These are phyloP conservation scores for Hypsizygus ulmarius DNA, from an alignment of 1,284 basidiomycete species.

Conservation along the genomic window DNA sequence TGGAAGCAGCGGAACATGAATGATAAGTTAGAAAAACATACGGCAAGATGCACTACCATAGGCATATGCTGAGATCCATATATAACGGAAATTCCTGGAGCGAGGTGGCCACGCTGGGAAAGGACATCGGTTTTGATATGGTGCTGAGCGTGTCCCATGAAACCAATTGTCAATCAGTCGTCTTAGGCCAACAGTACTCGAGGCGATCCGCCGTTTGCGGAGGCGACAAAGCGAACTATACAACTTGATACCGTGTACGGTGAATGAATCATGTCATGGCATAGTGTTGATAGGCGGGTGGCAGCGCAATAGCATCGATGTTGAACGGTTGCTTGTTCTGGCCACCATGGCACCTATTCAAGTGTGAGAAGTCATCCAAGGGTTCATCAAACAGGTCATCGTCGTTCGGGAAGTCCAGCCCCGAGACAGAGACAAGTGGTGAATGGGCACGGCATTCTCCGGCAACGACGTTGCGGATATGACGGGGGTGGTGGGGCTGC, in stretches of 20 bases:
- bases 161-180: neutral
- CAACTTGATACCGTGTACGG: no score
- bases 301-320: neutral
- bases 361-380: neutral
- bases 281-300: no score
- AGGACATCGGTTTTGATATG: no score
- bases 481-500: slow-evolving; percentile 1
- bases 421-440: slow-evolving; percentile 1
- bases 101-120: no score
- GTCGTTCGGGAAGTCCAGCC: neutral
- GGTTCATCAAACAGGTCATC: neutral
- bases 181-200: neutral
- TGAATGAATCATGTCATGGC: no score
- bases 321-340: neutral
- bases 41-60: slow-evolving; percentile 7
- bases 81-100: neutral
- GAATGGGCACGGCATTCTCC: neutral
- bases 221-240: no score
- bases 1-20: neutral
- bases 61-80: neutral
- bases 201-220: no score
- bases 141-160: no score
- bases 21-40: neutral
- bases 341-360: neutral
- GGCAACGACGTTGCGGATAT: neutral